Evolutionary conservation across 2,329 filamentous ascomycete species (phyloP).

Genomic region (Apiospora malaysiana): DNA sequence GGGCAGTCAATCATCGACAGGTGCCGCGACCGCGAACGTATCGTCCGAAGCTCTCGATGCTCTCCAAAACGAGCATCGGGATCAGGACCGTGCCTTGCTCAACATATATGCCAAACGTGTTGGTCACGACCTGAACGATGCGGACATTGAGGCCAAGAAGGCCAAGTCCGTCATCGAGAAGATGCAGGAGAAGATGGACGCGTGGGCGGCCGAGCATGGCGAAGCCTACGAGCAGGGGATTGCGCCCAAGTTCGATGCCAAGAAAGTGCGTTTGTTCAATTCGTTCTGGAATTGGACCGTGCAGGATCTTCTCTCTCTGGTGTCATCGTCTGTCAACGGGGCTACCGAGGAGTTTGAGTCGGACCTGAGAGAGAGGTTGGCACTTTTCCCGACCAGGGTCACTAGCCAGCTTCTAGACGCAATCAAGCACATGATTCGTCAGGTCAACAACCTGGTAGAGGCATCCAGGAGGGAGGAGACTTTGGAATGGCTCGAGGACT

Average conservation of each 20-base stretch:
- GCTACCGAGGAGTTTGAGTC: conserved; percentile 19
- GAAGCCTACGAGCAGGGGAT: conserved; percentile 39
- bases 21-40: not conserved
- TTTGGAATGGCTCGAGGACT: conserved; percentile 18
- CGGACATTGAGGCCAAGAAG: conserved; percentile 4
- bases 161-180: conserved; percentile 24
- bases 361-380: conserved; percentile 20
- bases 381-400: conserved; percentile 21
- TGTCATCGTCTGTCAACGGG: conserved; percentile 18
- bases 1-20: not conserved
- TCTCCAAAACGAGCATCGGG: conserved; percentile 19
- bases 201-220: conserved; percentile 38
- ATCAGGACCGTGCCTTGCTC: conserved; percentile 20
- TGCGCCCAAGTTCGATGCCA: conserved; percentile 36
- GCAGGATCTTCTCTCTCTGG: conserved; percentile 30
- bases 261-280: conserved; percentile 38
- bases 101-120: conserved; percentile 24
- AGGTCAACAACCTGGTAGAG: not conserved
- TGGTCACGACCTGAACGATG: conserved; percentile 17
- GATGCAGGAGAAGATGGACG: conserved; percentile 29
- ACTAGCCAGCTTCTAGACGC: conserved; percentile 22
- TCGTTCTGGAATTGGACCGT: conserved; percentile 45
- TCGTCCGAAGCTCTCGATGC: conserved; percentile 22
- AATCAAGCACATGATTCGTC: not conserved
- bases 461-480: conserved; percentile 10